Evolutionary conservation across 78 protist species (phyloP), one percentile per base, ranked within the genome.

Genomic region (Dictyostelium citrinum): DNA sequence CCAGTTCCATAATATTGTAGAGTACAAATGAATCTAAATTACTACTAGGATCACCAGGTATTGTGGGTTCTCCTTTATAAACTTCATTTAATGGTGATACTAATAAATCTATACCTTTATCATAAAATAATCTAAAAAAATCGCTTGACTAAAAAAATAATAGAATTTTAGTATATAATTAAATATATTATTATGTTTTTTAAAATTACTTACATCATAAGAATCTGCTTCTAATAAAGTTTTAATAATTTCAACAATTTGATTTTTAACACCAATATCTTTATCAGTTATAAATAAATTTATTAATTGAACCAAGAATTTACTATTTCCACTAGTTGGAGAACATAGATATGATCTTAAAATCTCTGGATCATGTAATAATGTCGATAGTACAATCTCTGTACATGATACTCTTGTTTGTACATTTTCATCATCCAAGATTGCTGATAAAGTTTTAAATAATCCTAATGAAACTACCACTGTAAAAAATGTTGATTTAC

Each of bases 51-150:
- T 82, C 95, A n/a, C 91, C 90, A 37, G 95, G 85, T 17, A 82
- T 46, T 8, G 27, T 31, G 1, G 93, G 93, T 35, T 67, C 72
- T 6, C 90, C 85, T 14, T 46, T 76, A 20, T 60, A 43, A 2
- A 14, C 27, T 16, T 61, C 90, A 12, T 80, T 45, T 61, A 91
- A 58, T 10, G 97, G 97, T 82, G 61, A 46, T 11, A 82, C 96
- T 10, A 91, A 82, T 74, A 61, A 37, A 39, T 37, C 29, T n/a
- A 93, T 39, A n/a, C 92, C 79, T 29, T 90, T 74, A n/a, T 78
- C 86, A 90, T 96, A 96, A 83, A 96, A 93, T n/a, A 90, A 33
- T 80, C 81, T 82, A 51, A 96, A 93, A 77, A 96, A 95, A 9
- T 83, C 93, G 51, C 86, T 96, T 24, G 71, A 33, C 96, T 95